A percentile compares a stretch with the other conserved stretches of the same genome.
phyloP scores from a whole-genome alignment of 1,139 yeast species.

The Pichia norvegensis region DNA sequence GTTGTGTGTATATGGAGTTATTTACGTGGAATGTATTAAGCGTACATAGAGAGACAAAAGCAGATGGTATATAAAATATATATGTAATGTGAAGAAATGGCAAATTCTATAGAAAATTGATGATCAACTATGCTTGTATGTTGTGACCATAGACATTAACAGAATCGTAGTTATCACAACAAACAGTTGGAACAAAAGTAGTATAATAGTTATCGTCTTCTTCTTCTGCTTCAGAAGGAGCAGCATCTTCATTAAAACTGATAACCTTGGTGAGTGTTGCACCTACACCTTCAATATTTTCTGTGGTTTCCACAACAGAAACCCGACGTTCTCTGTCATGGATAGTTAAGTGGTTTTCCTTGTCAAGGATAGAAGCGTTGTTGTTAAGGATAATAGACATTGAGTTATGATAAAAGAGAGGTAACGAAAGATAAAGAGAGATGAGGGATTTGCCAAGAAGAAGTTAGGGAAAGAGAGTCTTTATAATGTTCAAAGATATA shows the following conservation, averaged over 20 bases:
- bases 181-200: conserved; percentile 10
- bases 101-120: too few relatives aligned
- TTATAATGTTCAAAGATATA: neutral
- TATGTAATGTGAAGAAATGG: neutral
- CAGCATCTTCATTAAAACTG: conserved; percentile 7
- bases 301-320: conserved; percentile 4
- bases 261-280: conserved; percentile 6
- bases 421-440: too few relatives aligned
- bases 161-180: conserved; percentile 9
- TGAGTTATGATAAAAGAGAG: neutral
- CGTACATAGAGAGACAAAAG: neutral
- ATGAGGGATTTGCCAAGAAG: neutral
- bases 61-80: neutral
- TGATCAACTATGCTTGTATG: neutral
- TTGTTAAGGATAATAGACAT: conserved; percentile 13
- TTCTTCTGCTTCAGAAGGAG: neutral
- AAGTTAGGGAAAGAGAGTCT: neutral
- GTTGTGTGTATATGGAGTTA: too few relatives aligned
- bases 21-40: too few relatives aligned
- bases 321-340: conserved; percentile 11
- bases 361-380: conserved; percentile 9
- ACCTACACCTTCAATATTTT: conserved; percentile 5
- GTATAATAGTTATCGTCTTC: conserved; percentile 1
- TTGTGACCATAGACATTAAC: conserved; percentile 12
- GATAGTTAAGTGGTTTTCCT: conserved; percentile 6